Percentiles rank a stretch among this genome's conserved stretches.
Evolutionary conservation across 2,329 filamentous ascomycete species (phyloP).

Genomic region (Aureobasidium sp.): DNA sequence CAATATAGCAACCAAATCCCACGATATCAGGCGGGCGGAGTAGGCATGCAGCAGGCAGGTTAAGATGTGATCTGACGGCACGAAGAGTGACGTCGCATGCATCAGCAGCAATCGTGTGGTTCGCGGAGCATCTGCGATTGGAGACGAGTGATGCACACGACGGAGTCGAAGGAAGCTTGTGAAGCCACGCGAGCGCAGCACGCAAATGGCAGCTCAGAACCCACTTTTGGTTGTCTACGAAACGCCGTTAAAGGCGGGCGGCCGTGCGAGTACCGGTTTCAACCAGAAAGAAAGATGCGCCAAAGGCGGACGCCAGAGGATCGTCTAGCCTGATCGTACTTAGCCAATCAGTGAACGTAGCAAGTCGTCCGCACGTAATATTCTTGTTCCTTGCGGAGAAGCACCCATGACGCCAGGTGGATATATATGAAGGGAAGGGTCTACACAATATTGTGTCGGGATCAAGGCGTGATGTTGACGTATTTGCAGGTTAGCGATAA

Average conservation of each 20-base stretch:
- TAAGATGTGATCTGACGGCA: conserved; percentile 3
- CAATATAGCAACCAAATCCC: neutral
- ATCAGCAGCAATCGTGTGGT: neutral
- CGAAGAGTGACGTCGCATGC: conserved; percentile 7
- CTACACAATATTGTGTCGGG: conserved; percentile 3
- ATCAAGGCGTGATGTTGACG: conserved; percentile 6
- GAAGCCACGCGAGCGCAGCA: conserved; percentile 13
- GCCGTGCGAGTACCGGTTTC: conserved; percentile 10
- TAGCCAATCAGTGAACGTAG: conserved; percentile 8
- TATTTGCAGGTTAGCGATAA: neutral
- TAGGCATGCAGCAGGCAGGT: conserved; percentile 1
- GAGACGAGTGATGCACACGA: conserved; percentile 6
- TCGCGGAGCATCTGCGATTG: conserved; percentile 11
- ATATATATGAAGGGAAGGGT: conserved; percentile 1
- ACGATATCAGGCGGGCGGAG: neutral
- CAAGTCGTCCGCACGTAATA: neutral
- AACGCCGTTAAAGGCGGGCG: conserved; percentile 8
- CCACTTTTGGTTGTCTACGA: conserved; percentile 11
- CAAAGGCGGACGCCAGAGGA: conserved; percentile 12
- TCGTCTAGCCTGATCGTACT: conserved; percentile 10
- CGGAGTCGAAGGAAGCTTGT: conserved; percentile 1
- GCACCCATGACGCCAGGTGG: conserved; percentile 8
- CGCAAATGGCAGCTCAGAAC: conserved; percentile 10
- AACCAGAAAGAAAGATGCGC: conserved; percentile 6
- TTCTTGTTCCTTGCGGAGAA: conserved; percentile 11